A percentile compares a stretch with the other conserved stretches of the same genome.
phyloP scores from a whole-genome alignment of 306 rosid species.

The Casuarina glauca region DNA sequence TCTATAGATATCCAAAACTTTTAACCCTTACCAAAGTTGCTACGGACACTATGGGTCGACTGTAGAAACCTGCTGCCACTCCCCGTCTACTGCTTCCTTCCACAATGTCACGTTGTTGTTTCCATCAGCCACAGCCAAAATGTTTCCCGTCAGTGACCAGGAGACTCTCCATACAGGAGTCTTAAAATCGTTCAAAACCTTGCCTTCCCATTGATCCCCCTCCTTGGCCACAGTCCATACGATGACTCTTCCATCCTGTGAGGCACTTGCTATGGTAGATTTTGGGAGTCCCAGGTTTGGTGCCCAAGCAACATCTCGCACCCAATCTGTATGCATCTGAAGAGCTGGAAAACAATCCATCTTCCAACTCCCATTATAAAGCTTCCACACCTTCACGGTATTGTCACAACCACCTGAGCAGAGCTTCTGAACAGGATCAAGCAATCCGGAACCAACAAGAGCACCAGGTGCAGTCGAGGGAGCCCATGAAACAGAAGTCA shows the following conservation, averaged over 20 bases:
- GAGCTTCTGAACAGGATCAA: slow-evolving; percentile 79
- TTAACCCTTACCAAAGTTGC: slow-evolving; percentile 8
- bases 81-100: slow-evolving; percentile 88
- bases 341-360: slow-evolving; percentile 91
- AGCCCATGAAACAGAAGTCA: slow-evolving; percentile 93
- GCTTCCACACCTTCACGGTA: slow-evolving; percentile 82
- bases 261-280: slow-evolving; percentile 80
- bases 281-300: slow-evolving; percentile 89
- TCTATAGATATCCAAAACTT: neutral
- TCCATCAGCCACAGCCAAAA: slow-evolving; percentile 87
- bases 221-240: slow-evolving; percentile 85
- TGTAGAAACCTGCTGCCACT: slow-evolving; percentile 85
- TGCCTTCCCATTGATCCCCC: slow-evolving; percentile 93
- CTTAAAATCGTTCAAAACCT: slow-evolving; percentile 69
- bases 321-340: slow-evolving; percentile 85
- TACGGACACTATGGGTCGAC: slow-evolving; percentile 61
- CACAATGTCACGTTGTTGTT: slow-evolving; percentile 74
- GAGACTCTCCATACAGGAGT: slow-evolving; percentile 83
- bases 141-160: slow-evolving; percentile 88
- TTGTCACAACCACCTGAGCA: slow-evolving; percentile 93
- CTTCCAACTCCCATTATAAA: slow-evolving; percentile 76
- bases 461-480: slow-evolving; percentile 80
- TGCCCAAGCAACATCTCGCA: slow-evolving; percentile 90
- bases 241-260: slow-evolving; percentile 76
- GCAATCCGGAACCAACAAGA: slow-evolving; percentile 72